Evolutionary conservation across 352 stramenopile genomes (phyloP).

Genomic region (Phytophthora citricola): DNA sequence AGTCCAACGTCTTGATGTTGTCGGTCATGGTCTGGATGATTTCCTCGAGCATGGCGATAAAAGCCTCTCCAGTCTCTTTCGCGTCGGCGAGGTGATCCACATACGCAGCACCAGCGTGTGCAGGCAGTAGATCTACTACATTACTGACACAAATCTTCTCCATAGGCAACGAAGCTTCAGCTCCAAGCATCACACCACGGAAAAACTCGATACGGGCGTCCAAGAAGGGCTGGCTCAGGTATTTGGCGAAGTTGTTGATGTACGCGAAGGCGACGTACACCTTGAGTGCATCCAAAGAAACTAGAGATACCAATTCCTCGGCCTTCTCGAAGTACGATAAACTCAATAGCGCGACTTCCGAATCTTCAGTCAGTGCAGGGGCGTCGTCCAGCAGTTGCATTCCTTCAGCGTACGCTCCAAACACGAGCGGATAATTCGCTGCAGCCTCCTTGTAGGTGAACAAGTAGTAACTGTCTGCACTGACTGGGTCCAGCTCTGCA

Average conservation of each 20-base stretch:
- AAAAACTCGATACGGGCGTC: constrained; percentile 91
- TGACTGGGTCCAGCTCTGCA: constrained; percentile 29
- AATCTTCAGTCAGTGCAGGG: constrained; percentile 36
- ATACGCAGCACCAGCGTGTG: constrained; percentile 80
- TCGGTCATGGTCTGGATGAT: constrained; percentile 81
- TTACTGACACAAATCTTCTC: constrained; percentile 51
- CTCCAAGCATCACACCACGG: constrained; percentile 66
- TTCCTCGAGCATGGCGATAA: constrained; percentile 80
- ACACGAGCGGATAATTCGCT: constrained; percentile 52
- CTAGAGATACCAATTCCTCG: constrained; percentile 41
- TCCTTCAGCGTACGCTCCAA: constrained; percentile 60
- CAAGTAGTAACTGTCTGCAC: constrained; percentile 67
- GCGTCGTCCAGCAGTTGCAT: constrained; percentile 48
- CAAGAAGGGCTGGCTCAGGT: constrained; percentile 69
- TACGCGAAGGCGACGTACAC: constrained; percentile 57
- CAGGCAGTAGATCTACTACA: constrained; percentile 42
- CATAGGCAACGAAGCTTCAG: constrained; percentile 58
- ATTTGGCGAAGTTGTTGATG: constrained; percentile 40
- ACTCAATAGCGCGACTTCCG: constrained; percentile 56
- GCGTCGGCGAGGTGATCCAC: constrained; percentile 79
- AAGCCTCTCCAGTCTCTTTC: constrained; percentile 59
- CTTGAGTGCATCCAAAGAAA: constrained; percentile 54
- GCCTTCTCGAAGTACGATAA: constrained; percentile 56
- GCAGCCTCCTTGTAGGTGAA: constrained; percentile 65
- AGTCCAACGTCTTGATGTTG: constrained; percentile 86